A percentile compares a stretch with the other conserved stretches of the same genome.
Conservation (phyloP, 2,329 filamentous ascomycete species). For the Hymenoscyphus fructigenus region DNA sequence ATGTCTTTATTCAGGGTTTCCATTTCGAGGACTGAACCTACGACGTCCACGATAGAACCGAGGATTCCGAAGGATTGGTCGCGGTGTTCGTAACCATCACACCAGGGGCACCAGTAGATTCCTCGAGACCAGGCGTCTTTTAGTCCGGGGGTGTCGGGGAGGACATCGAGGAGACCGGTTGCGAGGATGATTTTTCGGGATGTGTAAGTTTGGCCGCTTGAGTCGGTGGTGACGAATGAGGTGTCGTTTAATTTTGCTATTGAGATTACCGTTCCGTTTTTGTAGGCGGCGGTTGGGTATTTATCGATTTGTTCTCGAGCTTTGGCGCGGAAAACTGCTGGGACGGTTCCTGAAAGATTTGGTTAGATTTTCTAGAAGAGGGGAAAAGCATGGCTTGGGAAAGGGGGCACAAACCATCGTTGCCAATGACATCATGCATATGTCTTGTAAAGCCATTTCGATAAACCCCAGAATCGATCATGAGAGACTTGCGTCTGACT, state of each 20-base stretch:
- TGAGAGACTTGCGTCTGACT: constrained; percentile 38
- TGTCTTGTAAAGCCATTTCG: constrained; percentile 43
- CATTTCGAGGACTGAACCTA: constrained; percentile 50
- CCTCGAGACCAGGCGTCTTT: constrained; percentile 57
- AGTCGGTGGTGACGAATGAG: constrained; percentile 47
- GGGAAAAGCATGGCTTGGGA: too few species aligned
- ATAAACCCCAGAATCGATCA: constrained; percentile 45
- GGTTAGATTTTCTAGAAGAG: constrained; percentile 23
- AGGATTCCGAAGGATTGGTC: constrained; percentile 58
- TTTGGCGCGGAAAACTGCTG: constrained; percentile 34
- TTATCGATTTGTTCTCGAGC: constrained; percentile 46
- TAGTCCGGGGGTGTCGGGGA: constrained; percentile 53
- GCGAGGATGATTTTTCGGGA: constrained; percentile 56
- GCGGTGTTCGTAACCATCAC: constrained; percentile 60
- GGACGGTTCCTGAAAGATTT: constrained; percentile 32
- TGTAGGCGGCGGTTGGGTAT: constrained; percentile 50
- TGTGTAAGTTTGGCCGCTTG: constrained; percentile 37
- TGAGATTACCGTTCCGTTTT: constrained; percentile 51
- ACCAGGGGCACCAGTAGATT: constrained; percentile 65
- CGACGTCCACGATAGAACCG: constrained; percentile 44
- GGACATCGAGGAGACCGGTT: constrained; percentile 50
- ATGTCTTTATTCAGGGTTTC: constrained; percentile 53
- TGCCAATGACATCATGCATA: constrained; percentile 47
- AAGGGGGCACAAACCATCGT: constrained; percentile 28
- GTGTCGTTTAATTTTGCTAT: constrained; percentile 39